These are phyloP conservation scores for Arabidopsis lyrata DNA, from an alignment of 441 rosid species.

Conservation along the genomic window DNA sequence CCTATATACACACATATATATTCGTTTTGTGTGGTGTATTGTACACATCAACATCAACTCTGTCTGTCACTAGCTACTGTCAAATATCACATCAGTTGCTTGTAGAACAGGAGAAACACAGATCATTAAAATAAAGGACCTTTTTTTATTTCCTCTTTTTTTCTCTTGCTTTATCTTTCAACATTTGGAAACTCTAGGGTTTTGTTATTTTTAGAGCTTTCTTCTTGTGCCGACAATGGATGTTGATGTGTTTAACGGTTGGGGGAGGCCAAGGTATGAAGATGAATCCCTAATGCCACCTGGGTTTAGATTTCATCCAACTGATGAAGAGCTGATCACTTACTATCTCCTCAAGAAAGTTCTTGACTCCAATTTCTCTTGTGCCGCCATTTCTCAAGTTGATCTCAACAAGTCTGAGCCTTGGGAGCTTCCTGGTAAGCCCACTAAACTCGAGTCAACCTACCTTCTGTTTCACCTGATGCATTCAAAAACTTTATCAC, in stretches of 20 bases:
- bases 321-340: constrained; percentile 92
- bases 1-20: constrained; percentile 33
- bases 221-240: not conserved
- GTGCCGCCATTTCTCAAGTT: constrained; percentile 84
- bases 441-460: not conserved
- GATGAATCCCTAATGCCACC: constrained; percentile 67
- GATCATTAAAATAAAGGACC: constrained; percentile 41
- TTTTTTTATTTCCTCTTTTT: constrained; percentile 24
- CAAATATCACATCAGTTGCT: constrained; percentile 49
- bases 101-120: constrained; percentile 52
- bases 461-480: not conserved
- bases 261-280: constrained; percentile 40
- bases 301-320: constrained; percentile 94
- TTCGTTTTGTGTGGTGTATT: constrained; percentile 47
- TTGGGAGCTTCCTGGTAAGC: constrained; percentile 95
- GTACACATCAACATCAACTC: constrained; percentile 51
- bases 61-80: constrained; percentile 45
- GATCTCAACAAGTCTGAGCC: constrained; percentile 96
- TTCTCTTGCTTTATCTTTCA: constrained; percentile 5
- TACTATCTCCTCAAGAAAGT: constrained; percentile 86
- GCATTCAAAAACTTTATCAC: no score
- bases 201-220: not conserved
- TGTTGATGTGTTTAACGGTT: constrained; percentile 17
- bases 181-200: constrained; percentile 14
- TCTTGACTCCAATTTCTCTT: constrained; percentile 71